phyloP scores from a whole-genome alignment of 352 stramenopile genomes.

The Pythium oligandrum region DNA sequence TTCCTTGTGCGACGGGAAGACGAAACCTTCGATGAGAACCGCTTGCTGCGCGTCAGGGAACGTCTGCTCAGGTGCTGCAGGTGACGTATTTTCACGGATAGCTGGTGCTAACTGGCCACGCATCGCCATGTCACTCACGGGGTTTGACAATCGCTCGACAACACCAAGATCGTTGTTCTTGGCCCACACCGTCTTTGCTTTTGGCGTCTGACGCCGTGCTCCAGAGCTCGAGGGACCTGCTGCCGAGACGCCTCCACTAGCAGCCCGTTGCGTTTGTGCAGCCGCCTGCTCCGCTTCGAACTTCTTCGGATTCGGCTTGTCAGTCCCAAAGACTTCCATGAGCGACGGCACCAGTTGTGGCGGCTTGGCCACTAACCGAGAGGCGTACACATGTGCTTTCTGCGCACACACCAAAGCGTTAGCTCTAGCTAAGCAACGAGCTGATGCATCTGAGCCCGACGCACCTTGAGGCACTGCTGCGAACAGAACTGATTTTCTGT shows the following conservation, averaged over 20 bases:
- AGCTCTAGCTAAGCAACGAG: too few species aligned
- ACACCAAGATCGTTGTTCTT: constrained; percentile 70
- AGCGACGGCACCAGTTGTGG: constrained; percentile 79
- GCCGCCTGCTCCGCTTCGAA: constrained; percentile 14
- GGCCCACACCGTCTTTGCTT: constrained; percentile 63
- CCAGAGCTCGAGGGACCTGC: background rate
- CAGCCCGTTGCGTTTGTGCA: background rate
- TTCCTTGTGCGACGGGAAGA: constrained; percentile 80
- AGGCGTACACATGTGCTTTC: constrained; percentile 68
- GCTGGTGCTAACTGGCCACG: constrained; percentile 7
- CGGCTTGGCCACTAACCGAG: constrained; percentile 63
- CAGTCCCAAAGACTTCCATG: constrained; percentile 72
- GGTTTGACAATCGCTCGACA: constrained; percentile 35
- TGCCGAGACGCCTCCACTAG: background rate
- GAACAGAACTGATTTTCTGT: constrained; percentile 84
- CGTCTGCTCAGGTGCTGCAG: constrained; percentile 27
- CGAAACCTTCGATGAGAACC: constrained; percentile 76
- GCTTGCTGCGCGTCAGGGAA: constrained; percentile 59
- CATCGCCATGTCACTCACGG: constrained; percentile 9
- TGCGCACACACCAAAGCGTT: constrained; percentile 15
- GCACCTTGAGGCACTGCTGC: constrained; percentile 57
- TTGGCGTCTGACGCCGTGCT: constrained; percentile 19
- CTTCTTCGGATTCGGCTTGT: constrained; percentile 63
- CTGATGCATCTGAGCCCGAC: background rate
- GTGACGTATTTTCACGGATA: constrained; percentile 43